Evolutionary conservation across 2,329 filamentous ascomycete species (phyloP).

Genomic region (Diaporthe vaccinii): DNA sequence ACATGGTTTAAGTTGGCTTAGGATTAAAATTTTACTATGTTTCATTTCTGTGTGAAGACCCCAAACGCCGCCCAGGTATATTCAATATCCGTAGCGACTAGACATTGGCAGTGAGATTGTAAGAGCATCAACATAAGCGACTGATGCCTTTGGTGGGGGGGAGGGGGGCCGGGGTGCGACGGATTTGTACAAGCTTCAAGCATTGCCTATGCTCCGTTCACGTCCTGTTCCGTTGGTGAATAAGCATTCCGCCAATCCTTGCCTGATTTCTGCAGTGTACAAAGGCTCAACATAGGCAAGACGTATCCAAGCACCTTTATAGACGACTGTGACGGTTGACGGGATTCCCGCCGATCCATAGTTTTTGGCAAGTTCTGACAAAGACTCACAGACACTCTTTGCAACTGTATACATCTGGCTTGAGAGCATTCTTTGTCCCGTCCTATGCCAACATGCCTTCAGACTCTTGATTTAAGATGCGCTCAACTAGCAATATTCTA

Average conservation of each 20-base stretch:
- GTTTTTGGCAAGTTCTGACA: neutral
- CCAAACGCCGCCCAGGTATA: neutral
- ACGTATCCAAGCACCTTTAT: neutral
- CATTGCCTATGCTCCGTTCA: neutral
- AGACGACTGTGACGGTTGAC: neutral
- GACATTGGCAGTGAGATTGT: neutral
- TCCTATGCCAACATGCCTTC: neutral
- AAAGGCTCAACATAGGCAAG: neutral
- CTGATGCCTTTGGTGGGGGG: too few species aligned
- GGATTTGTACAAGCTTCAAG: neutral
- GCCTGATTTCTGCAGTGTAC: neutral
- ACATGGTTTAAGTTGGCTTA: neutral
- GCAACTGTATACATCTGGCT: neutral
- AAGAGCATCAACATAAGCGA: neutral
- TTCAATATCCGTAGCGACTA: neutral
- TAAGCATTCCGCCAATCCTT: too few species aligned
- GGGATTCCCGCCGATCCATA: neutral
- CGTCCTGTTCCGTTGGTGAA: neutral
- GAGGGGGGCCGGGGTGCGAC: too few species aligned
- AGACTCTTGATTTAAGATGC: neutral
- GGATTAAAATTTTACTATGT: too few species aligned
- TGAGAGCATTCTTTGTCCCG: neutral
- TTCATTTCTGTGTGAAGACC: neutral
- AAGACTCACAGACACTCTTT: neutral
- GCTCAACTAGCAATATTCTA: neutral